Base-by-base conservation (phyloP, 345 rosid genomes). In the Corchorus olitorius region DNA sequence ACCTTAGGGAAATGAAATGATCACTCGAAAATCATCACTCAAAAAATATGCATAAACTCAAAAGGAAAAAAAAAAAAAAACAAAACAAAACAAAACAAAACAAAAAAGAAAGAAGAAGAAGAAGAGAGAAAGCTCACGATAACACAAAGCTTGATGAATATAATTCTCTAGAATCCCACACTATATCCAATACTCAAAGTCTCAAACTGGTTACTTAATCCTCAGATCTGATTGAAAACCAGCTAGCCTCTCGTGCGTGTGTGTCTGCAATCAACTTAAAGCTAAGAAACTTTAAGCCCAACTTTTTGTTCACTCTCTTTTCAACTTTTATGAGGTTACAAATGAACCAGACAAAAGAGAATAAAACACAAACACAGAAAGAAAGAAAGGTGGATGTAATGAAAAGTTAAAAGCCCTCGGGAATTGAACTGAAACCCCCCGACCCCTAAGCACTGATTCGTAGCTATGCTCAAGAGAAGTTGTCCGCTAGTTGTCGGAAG, bases 331-430 rank as follows among this genome's bases (percentile, higher is more conserved):
- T 53, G n/a, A 80, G 59, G 50, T 43, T 19, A 53, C 66, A 79
- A 35, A 72, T 63, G 82, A 79, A 84, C 52, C 76, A 74, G 84
- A 81, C 82, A 81, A 79, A 82, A 81, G 78, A 49, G 27, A 27
- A 27, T 27, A 27, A 27, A 27, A 27, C 27, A 27, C 27, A 78
- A 62, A 72, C 62, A 68, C 76, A 79, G 73, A 79, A 59, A 81
- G 43, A 72, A 76, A 50, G 75, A 68, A 65, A 67, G 58, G 20
- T 46, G 70, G 64, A 27, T 50, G 79, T 48, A 64, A 77, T 45
- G 67, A 80, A 78, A 85, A 85, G 85, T 37, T 52, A 72, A 7
- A 54, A 54, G 82, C 86, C 86, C 90, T 93, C 83, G 89, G 92
- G 91, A 84, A 87, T 83, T 80, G 94, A 91, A 82, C 81, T 74